Percentiles rank a stretch among this genome's conserved stretches.
These are phyloP conservation scores for Amanita rimosa DNA, from an alignment of 768 basidiomycete species.

Conservation along the genomic window DNA sequence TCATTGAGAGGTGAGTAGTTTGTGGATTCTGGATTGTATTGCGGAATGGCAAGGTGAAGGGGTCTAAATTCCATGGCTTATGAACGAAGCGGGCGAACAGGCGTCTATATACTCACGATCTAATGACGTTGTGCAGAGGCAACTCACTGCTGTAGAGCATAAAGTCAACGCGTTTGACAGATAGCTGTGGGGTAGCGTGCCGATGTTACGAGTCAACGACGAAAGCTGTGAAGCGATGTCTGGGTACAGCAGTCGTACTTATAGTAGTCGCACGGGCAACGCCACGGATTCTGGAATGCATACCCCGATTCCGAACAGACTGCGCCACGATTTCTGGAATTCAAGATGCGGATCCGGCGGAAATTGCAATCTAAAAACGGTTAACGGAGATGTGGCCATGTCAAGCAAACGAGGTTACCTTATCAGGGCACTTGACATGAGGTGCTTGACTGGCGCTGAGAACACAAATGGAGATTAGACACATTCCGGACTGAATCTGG, in stretches of 20 bases:
- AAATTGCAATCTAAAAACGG: background rate
- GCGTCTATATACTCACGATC: background rate
- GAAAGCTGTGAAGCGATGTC: constrained; percentile 4
- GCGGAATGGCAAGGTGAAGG: background rate
- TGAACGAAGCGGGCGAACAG: background rate
- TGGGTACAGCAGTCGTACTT: constrained; percentile 3
- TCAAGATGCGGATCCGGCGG: background rate
- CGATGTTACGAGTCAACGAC: constrained; percentile 1
- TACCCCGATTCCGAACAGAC: background rate
- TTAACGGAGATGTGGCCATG: constrained; percentile 2
- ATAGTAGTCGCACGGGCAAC: background rate
- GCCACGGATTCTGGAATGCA: background rate
- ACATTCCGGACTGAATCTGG: background rate
- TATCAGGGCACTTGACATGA: background rate
- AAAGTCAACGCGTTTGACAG: background rate
- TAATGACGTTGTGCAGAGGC: background rate
- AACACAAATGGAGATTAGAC: background rate
- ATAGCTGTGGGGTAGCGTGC: background rate
- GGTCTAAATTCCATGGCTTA: background rate
- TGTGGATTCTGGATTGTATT: background rate
- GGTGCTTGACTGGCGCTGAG: background rate
- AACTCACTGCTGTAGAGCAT: background rate
- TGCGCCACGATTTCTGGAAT: background rate
- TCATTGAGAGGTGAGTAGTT: background rate
- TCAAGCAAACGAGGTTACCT: background rate